Base-by-base conservation (phyloP, 2,329 filamentous ascomycete genomes). In the Pseudonectria foliicola region DNA sequence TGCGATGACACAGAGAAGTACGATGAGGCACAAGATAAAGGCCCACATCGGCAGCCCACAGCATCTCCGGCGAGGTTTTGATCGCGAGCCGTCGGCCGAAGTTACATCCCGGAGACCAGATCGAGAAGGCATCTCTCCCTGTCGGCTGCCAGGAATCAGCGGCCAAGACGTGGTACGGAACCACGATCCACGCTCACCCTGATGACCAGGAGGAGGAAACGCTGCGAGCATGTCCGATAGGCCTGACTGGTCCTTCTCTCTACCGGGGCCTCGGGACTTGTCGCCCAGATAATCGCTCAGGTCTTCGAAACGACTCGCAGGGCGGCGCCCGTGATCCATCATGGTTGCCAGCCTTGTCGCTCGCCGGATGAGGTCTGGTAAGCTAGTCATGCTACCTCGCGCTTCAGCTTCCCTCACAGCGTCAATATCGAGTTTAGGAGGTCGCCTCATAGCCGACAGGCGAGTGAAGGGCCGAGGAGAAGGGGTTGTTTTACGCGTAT, bases 281-380 rank as follows among this genome's bases (percentile, higher is more conserved):
- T 69, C 67, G 13, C 64, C 60, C 2, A 68, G 63, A 38, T 69
- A 77, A 42, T 71, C 68, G 27, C 63, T 62, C 11, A 78, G 53
- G 13, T 73, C 69, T 27, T 75, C 70, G 31, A 77, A 62, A 12
- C 71, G 68, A 50, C 77, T 82, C 14, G 66, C 75, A 18, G 77
- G 77, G 46, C 77, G 66, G 44, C 67, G 81, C 10, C 90, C 90
- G 45, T 80, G 80, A 51, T 96, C 90, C 39, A 98, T 80, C 61
- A 94, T 88, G 0, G 85, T 77, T 12, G 89, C 90, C 25, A 96
- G 67, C 45, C 78, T 79, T 1, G 90, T 96, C 10, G 92, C 92
- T 48, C 92, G 77, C 52, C 79, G 75, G 47, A 98, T 96, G 40
- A 98, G 66, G 56, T 96, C 92, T 0, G 89, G 84, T 39, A 98